phyloP scores from a whole-genome alignment of 495 filamentous ascomycete species.

The Lasiosphaeriaceae sp. region DNA sequence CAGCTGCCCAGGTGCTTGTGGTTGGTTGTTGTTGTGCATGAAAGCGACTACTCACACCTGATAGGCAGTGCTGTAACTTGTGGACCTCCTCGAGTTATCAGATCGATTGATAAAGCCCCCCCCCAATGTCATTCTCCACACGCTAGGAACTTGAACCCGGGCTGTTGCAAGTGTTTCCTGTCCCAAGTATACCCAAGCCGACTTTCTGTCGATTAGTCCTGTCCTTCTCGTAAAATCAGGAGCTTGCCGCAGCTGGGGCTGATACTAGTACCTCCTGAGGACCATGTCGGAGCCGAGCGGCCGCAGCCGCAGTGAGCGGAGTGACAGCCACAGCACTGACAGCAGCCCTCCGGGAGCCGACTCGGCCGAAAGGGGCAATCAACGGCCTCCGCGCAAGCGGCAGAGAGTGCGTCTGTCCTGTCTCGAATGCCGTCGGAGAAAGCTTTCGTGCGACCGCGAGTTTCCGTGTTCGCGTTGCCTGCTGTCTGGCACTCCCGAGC shows the following conservation, averaged over 20 bases:
- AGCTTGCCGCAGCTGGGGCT: background rate
- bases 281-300: conserved; percentile 29
- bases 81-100: conserved; percentile 11
- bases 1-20: too few species aligned
- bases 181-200: too few species aligned
- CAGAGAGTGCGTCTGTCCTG: conserved; percentile 48
- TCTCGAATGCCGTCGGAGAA: conserved; percentile 47
- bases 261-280: background rate
- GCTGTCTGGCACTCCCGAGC: conserved; percentile 47
- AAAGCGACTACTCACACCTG: too few species aligned
- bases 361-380: conserved; percentile 13
- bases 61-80: too few species aligned
- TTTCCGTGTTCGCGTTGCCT: conserved; percentile 49
- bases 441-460: conserved; percentile 49
- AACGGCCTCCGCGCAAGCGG: conserved; percentile 41
- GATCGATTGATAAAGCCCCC: conserved; percentile 26
- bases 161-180: background rate
- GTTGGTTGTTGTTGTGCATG: too few species aligned
- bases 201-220: background rate
- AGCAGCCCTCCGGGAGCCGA: conserved; percentile 6
- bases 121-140: background rate
- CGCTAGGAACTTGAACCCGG: background rate
- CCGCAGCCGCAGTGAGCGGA: conserved; percentile 21
- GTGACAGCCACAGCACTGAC: conserved; percentile 4
- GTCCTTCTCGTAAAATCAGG: background rate